Evolutionary conservation across 768 basidiomycete genomes (phyloP).

Genomic region (Boletales sp.): DNA sequence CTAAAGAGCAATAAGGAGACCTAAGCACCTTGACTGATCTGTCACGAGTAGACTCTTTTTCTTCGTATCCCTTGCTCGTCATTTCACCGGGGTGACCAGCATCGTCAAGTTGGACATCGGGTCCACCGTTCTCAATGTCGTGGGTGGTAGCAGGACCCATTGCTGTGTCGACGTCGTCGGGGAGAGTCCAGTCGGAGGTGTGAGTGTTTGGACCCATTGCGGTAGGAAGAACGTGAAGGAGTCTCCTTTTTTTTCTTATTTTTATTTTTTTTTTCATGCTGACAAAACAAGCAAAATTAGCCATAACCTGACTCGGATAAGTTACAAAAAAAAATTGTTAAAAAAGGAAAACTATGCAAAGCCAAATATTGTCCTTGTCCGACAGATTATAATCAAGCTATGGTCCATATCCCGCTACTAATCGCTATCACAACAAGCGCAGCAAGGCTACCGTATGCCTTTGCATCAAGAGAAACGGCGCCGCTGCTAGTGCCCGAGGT

Average conservation of each 20-base stretch:
- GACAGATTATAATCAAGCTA: too few species aligned
- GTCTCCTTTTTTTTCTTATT: not conserved
- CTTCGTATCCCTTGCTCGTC: slow-evolving; percentile 33
- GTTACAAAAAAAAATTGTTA: not conserved
- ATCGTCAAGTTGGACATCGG: slow-evolving; percentile 36
- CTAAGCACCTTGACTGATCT: slow-evolving; percentile 89
- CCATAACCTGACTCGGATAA: too few species aligned
- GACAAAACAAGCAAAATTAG: too few species aligned
- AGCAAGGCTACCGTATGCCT: slow-evolving; percentile 36
- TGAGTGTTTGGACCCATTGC: slow-evolving; percentile 24
- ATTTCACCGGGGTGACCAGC: slow-evolving; percentile 17
- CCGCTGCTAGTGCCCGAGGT: slow-evolving; percentile 17
- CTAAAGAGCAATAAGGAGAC: slow-evolving; percentile 36
- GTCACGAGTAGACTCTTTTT: slow-evolving; percentile 54
- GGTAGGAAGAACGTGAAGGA: slow-evolving; percentile 4
- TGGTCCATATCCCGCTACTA: slow-evolving; percentile 42
- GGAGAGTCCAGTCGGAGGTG: slow-evolving; percentile 43
- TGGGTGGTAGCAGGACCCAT: slow-evolving; percentile 45
- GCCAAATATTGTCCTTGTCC: too few species aligned
- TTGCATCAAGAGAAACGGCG: slow-evolving; percentile 26
- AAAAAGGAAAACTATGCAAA: not conserved
- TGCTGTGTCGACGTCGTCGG: slow-evolving; percentile 41
- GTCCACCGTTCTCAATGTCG: slow-evolving; percentile 44
- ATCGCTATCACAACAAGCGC: slow-evolving; percentile 34
- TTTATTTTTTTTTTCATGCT: not conserved